These are phyloP conservation scores for Trichoderma polysporum DNA, from an alignment of 2,329 filamentous ascomycete genomes.

Conservation along the genomic window DNA sequence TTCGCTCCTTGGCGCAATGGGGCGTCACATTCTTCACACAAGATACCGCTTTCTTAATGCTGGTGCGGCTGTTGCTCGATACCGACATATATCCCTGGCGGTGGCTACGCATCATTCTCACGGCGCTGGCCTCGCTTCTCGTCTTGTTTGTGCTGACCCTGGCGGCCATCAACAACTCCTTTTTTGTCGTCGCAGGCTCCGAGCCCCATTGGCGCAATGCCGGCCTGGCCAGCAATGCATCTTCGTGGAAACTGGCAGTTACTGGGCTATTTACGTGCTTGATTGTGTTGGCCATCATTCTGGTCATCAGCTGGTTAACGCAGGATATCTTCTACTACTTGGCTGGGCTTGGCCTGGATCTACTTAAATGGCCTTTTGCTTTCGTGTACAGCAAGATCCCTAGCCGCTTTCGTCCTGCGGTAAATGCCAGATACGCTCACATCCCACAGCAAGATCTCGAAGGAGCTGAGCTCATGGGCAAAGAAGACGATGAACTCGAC, in stretches of 20 bases:
- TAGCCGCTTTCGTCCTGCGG: not conserved
- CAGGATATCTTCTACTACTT: conserved; percentile 28
- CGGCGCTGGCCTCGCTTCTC: conserved; percentile 26
- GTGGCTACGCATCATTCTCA: conserved; percentile 25
- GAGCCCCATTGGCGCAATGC: conserved; percentile 38
- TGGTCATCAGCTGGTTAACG: conserved; percentile 28
- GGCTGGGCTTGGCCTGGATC: conserved; percentile 25
- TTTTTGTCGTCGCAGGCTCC: conserved; percentile 31
- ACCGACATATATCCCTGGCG: conserved; percentile 23
- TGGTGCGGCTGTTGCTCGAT: conserved; percentile 35
- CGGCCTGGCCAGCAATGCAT: conserved; percentile 33
- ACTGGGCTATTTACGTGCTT: conserved; percentile 31
- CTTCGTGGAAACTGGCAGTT: conserved; percentile 32
- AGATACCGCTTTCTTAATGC: conserved; percentile 34
- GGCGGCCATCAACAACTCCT: conserved; percentile 28
- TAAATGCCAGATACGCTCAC: conserved; percentile 24
- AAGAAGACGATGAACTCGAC: conserved; percentile 20
- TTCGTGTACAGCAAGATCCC: conserved; percentile 22
- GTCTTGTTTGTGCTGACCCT: conserved; percentile 25
- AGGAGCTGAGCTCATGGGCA: conserved; percentile 19
- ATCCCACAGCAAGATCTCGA: conserved; percentile 32
- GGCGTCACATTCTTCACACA: conserved; percentile 39
- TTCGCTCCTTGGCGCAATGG: conserved; percentile 32
- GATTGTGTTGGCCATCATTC: conserved; percentile 23
- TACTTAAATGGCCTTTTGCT: conserved; percentile 29